Base-by-base conservation (phyloP, 306 rosid genomes). In the Acacia confusa region DNA sequence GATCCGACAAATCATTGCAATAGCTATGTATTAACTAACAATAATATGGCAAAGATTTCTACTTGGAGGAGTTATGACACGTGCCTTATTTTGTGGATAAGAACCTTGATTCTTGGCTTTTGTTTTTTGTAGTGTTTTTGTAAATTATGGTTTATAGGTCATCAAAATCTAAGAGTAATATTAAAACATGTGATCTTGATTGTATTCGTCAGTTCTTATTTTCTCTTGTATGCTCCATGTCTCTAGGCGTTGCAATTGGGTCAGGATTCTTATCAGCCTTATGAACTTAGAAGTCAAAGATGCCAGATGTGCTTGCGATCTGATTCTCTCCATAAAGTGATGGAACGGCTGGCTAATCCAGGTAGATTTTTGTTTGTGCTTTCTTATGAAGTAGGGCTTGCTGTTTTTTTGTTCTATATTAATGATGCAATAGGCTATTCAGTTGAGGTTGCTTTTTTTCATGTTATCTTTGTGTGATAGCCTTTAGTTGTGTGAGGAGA, bases 281-380 rank as follows among this genome's bases (percentile, higher is more conserved):
- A 71, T 77, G 97, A 92, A 85, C 89, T 79, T 48, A 90, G 94
- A 85, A 90, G 92, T 88, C 97, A 91, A 81, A 88, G 97, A 85
- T 94, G 97, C 86, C 98, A 92, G 82, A 94, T 94, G 98, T 92
- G 97, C 85, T 90, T 94, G 86, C 92, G 97, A 44, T 88, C 92
- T 48, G 98, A 94, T 87, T 87, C 95, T 0, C 85, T 94, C 70
- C 97, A 91, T 78, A 94, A 94, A 90, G 98, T 92, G 77, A 92
- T 94, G 90, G 98, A 94, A 81, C 94, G 97, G 8, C 77, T 94
- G 90, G 89, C 97, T 61, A 86, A 85, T 86, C 97, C 97, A 84
- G 98, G 98, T 92, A 52, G 27, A 44, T 25, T 76, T 78, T 66
- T 69, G 1, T 69, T 70, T 74, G 71, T 60, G 76, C 28, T 73